phyloP scores from a whole-genome alignment of 805 yeast species.

The Saturnispora mendoncae region DNA sequence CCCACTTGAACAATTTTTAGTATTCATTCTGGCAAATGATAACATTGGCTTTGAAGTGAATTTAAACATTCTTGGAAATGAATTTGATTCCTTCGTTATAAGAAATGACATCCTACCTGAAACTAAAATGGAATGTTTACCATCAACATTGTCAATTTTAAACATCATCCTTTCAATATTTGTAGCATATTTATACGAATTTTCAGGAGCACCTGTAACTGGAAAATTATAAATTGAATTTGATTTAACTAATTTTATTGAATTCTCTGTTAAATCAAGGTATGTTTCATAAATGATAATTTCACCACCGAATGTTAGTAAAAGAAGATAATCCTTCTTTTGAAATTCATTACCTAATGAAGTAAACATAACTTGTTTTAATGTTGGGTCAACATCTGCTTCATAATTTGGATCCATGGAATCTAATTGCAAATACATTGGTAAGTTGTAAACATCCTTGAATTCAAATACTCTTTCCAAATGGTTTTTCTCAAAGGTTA shows the following conservation, averaged over 20 bases:
- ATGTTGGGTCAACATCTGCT: conserved; percentile 60
- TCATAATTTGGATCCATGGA: conserved; percentile 41
- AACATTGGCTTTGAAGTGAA: conserved; percentile 58
- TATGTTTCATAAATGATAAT: conserved; percentile 55
- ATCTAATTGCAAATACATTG: conserved; percentile 35
- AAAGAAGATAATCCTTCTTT: conserved; percentile 56
- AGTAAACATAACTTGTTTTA: conserved; percentile 58
- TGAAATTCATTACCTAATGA: conserved; percentile 50
- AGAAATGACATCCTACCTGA: conserved; percentile 69
- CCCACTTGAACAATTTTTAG: conserved; percentile 32
- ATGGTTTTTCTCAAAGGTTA: conserved; percentile 51
- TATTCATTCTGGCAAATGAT: conserved; percentile 51
- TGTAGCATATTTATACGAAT: conserved; percentile 63
- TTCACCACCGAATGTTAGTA: conserved; percentile 78
- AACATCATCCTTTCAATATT: conserved; percentile 60
- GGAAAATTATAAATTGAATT: conserved; percentile 35
- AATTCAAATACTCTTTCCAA: conserved; percentile 46
- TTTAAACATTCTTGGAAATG: conserved; percentile 56
- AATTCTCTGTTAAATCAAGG: conserved; percentile 32
- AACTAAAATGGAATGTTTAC: conserved; percentile 52
- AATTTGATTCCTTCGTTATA: conserved; percentile 53
- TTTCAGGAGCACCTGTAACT: conserved; percentile 73
- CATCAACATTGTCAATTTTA: conserved; percentile 49
- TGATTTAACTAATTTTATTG: conserved; percentile 34
- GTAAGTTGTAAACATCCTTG: conserved; percentile 39